Conservation (phyloP, 2,329 filamentous ascomycete species). For the Gremmenia infestans region DNA sequence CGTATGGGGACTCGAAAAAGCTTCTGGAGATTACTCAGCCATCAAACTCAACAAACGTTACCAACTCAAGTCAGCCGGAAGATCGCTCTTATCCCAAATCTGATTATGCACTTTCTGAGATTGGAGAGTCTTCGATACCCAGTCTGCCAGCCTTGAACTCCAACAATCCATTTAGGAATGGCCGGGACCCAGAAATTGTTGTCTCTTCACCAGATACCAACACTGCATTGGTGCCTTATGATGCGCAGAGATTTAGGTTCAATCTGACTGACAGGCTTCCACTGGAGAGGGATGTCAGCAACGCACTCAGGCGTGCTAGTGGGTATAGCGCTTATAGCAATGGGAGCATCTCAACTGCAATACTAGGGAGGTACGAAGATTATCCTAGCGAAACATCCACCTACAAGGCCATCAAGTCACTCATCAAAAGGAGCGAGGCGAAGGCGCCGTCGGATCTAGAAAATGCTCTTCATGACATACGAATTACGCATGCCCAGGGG, state of each 20-base stretch:
- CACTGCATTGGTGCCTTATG: neutral
- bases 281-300: constrained; percentile 29
- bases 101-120: constrained; percentile 1
- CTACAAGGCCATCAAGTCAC: constrained; percentile 7
- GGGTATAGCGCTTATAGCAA: constrained; percentile 23
- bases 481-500: constrained; percentile 5
- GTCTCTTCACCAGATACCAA: constrained; percentile 10
- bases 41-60: neutral
- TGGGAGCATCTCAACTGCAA: constrained; percentile 19
- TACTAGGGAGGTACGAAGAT: constrained; percentile 9
- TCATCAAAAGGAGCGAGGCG: constrained; percentile 11
- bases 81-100: neutral
- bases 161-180: constrained; percentile 2
- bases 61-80: neutral
- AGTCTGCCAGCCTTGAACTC: constrained; percentile 2
- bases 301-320: constrained; percentile 26
- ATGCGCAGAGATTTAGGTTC: constrained; percentile 1
- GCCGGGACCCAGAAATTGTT: constrained; percentile 7
- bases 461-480: constrained; percentile 1
- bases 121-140: constrained; percentile 1
- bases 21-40: constrained; percentile 15
- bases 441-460: constrained; percentile 7
- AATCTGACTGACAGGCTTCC: constrained; percentile 11
- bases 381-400: constrained; percentile 6
- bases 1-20: constrained; percentile 20